These are phyloP conservation scores for Knoxdaviesia capensis DNA, from an alignment of 2,329 filamentous ascomycete genomes.

Conservation along the genomic window DNA sequence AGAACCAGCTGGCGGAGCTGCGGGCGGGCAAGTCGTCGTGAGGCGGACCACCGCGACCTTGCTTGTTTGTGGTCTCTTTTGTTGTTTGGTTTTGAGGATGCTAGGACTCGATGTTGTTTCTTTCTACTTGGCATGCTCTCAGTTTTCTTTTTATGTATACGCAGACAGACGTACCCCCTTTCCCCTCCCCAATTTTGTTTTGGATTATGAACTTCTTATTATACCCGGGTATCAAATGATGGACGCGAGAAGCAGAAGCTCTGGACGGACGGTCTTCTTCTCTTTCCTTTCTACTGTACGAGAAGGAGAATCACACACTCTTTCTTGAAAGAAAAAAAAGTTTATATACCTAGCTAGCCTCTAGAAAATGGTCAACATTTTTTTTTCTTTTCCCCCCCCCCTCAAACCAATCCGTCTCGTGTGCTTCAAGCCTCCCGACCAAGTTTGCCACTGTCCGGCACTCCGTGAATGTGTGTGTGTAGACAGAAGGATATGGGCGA, in stretches of 20 bases:
- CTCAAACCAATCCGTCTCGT: not conserved
- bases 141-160: not conserved
- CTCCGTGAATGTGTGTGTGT: no score
- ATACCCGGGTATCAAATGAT: no score
- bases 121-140: not conserved
- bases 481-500: no score
- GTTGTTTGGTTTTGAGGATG: not conserved
- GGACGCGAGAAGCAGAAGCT: no score
- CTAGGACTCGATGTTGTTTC: not conserved
- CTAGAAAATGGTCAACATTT: not conserved
- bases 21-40: not conserved
- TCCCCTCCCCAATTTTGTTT: not conserved
- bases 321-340: not conserved
- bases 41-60: not conserved
- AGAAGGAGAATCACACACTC: no score
- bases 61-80: not conserved
- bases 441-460: no score
- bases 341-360: not conserved
- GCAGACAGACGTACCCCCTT: not conserved
- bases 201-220: no score
- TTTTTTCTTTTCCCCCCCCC: not conserved
- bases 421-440: no score
- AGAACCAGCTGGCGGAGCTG: constrained; percentile 28
- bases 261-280: no score
- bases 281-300: no score